Conservation (phyloP, 2,329 filamentous ascomycete genomes). For the Talaromyces piceae region DNA sequence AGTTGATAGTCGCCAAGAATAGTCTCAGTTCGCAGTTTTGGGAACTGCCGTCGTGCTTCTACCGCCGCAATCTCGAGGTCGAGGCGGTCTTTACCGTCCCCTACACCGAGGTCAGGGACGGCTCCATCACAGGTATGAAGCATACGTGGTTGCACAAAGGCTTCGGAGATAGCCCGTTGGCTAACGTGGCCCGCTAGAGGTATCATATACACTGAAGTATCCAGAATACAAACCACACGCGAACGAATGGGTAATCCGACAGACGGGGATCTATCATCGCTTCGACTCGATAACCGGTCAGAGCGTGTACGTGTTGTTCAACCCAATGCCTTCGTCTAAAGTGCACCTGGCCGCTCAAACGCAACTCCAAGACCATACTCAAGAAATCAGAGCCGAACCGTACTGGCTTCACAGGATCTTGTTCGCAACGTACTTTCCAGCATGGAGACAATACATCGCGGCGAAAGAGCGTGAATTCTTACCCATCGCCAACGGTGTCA, state of each 20-base stretch:
- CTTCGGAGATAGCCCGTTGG: background rate
- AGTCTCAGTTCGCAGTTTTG: conserved; percentile 14
- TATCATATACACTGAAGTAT: conserved; percentile 24
- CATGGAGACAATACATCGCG: conserved; percentile 25
- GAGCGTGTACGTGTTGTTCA: conserved; percentile 21
- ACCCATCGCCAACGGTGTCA: conserved; percentile 14
- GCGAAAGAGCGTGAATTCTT: conserved; percentile 19
- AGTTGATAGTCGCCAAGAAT: conserved; percentile 14
- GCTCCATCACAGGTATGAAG: conserved; percentile 14
- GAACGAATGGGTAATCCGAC: conserved; percentile 23
- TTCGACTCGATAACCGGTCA: conserved; percentile 16
- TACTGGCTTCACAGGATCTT: conserved; percentile 22
- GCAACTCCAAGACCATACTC: conserved; percentile 8
- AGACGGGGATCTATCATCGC: conserved; percentile 27
- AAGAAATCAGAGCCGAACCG: conserved; percentile 11
- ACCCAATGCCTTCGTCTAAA: conserved; percentile 16
- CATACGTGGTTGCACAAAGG: background rate
- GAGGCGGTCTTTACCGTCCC: conserved; percentile 21
- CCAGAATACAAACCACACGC: conserved; percentile 17
- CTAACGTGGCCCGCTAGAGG: conserved; percentile 12
- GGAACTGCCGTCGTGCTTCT: conserved; percentile 19
- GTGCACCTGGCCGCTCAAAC: conserved; percentile 12
- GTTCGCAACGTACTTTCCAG: conserved; percentile 21
- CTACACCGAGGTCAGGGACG: conserved; percentile 11
- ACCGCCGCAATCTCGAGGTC: conserved; percentile 15